Conservation (phyloP, 768 basidiomycete species). For the Suillus fuscotomentosus region DNA sequence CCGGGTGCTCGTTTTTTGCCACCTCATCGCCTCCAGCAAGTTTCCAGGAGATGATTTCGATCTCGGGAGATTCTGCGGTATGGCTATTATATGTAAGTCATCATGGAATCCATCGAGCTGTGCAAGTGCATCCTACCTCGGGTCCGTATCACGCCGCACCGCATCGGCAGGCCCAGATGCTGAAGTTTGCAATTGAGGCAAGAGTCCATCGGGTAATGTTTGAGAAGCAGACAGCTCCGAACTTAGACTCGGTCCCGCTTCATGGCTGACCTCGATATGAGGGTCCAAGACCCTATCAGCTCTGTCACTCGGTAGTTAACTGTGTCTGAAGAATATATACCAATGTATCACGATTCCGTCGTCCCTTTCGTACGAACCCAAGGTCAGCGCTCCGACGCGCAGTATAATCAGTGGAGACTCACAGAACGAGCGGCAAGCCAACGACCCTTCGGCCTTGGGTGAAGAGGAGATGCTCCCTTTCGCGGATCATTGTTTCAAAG, state of each 20-base stretch:
- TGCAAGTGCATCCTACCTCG: not conserved
- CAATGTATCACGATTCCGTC: conserved; percentile 31
- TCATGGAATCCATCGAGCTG: not conserved
- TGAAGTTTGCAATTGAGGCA: not conserved
- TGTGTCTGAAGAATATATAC: conserved; percentile 11
- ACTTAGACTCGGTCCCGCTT: not conserved
- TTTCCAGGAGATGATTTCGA: conserved; percentile 11
- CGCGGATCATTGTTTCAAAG: conserved; percentile 14
- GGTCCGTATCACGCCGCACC: not conserved
- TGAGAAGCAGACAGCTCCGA: not conserved
- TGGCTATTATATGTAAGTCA: not conserved
- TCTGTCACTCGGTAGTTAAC: not conserved
- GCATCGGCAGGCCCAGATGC: not conserved
- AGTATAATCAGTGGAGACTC: conserved; percentile 7
- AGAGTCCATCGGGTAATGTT: not conserved
- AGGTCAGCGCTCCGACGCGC: conserved; percentile 7
- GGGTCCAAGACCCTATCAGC: not conserved
- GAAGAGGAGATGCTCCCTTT: conserved; percentile 19
- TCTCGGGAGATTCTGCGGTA: conserved; percentile 3
- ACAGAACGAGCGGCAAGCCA: conserved; percentile 26
- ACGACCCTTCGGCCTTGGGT: conserved; percentile 22
- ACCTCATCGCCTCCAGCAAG: not conserved
- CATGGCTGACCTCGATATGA: not conserved
- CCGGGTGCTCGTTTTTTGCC: not conserved
- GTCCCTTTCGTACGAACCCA: conserved; percentile 13